phyloP scores from a whole-genome alignment of 345 rosid species.

The Aquilaria malaccensis region DNA sequence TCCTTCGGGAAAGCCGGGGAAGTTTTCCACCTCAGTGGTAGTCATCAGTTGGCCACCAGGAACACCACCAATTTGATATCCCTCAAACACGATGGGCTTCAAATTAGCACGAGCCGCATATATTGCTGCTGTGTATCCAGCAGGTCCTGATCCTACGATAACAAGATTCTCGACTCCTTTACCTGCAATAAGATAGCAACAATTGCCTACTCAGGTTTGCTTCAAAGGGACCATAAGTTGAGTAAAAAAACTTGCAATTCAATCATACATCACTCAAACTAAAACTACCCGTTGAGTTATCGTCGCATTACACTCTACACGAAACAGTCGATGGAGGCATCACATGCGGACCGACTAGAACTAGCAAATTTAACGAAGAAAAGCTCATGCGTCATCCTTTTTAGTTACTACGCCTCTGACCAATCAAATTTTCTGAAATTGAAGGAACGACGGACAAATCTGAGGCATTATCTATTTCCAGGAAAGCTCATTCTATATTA shows the following conservation, averaged over 20 bases:
- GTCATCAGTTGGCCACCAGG: slow-evolving; percentile 99
- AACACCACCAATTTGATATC: slow-evolving; percentile 95
- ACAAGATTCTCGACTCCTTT: slow-evolving; percentile 79
- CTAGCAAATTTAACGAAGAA: neutral
- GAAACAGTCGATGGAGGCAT: too few species aligned
- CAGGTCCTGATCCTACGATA: slow-evolving; percentile 95
- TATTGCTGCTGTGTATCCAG: slow-evolving; percentile 95
- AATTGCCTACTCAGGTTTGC: neutral
- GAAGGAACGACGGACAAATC: neutral
- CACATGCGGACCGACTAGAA: too few species aligned
- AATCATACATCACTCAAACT: neutral
- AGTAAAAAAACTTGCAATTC: too few species aligned
- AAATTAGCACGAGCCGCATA: slow-evolving; percentile 99
- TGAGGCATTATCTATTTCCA: too few species aligned
- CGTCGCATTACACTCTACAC: too few species aligned
- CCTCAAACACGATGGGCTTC: slow-evolving; percentile 94
- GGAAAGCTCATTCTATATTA: neutral
- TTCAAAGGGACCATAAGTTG: too few species aligned
- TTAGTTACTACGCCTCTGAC: neutral
- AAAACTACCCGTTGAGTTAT: neutral
- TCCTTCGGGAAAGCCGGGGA: slow-evolving; percentile 98
- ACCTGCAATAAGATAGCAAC: slow-evolving; percentile 32
- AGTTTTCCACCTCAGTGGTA: slow-evolving; percentile 96
- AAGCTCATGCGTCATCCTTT: neutral
- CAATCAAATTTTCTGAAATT: neutral